Percentiles rank a stretch among this genome's conserved stretches.
These are phyloP conservation scores for Calonectria henricotiae DNA, from an alignment of 2,329 filamentous ascomycete genomes.

Conservation along the genomic window DNA sequence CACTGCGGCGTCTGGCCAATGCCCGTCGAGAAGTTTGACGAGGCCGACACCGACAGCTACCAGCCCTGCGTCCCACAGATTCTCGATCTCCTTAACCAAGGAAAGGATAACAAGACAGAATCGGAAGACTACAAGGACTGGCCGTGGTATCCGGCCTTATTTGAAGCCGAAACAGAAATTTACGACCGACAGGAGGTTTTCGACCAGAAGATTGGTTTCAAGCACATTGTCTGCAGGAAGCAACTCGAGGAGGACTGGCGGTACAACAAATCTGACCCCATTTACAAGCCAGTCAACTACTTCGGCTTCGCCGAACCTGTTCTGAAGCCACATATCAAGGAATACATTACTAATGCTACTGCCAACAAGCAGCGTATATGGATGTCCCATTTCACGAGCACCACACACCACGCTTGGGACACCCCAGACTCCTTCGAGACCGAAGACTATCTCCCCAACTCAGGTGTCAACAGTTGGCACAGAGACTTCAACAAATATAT, in stretches of 20 bases:
- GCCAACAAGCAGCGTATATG: slow-evolving; percentile 58
- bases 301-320: slow-evolving; percentile 57
- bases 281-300: slow-evolving; percentile 54
- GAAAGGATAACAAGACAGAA: slow-evolving; percentile 45
- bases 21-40: slow-evolving; percentile 63
- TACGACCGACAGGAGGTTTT: slow-evolving; percentile 59
- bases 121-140: slow-evolving; percentile 50
- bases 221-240: slow-evolving; percentile 53
- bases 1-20: slow-evolving; percentile 63
- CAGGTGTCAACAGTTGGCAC: slow-evolving; percentile 51
- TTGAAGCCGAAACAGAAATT: slow-evolving; percentile 57
- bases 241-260: slow-evolving; percentile 50
- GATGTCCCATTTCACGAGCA: slow-evolving; percentile 59
- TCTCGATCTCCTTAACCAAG: slow-evolving; percentile 56
- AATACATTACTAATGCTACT: slow-evolving; percentile 56
- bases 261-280: slow-evolving; percentile 48
- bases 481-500: slow-evolving; percentile 57
- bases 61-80: slow-evolving; percentile 64
- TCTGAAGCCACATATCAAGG: slow-evolving; percentile 54
- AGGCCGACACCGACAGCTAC: slow-evolving; percentile 62
- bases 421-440: slow-evolving; percentile 46
- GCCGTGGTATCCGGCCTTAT: slow-evolving; percentile 56
- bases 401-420: slow-evolving; percentile 57
- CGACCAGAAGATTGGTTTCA: slow-evolving; percentile 56
- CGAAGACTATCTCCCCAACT: slow-evolving; percentile 46